Evolutionary conservation across 371 early-diverging fungal genomes (phyloP), one percentile per base, ranked within the genome.

Genomic region (Mortierella sp.): DNA sequence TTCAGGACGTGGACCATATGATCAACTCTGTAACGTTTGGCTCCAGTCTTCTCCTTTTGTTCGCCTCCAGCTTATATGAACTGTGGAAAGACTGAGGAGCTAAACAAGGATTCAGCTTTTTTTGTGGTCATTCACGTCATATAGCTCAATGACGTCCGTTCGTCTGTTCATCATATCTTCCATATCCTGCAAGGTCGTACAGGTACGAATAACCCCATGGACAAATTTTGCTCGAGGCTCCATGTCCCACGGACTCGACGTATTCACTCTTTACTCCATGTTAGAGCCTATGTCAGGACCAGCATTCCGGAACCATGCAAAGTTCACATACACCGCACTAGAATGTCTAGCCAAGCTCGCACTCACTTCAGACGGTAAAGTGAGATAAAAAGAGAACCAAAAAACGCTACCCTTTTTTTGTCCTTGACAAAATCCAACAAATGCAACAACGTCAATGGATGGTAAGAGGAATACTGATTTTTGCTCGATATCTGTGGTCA

Each of bases 171-270:
- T 31, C 65, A 69, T 45, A 41, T 64, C 48, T 76, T 69, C 57
- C 76, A 69, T n/a, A 46, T 76, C 27, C 54, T 76, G n/a, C 76
- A 76, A 61, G 70, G 76, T 56, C 65, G 76, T 8, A 54, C 69
- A 51, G 58, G 76, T 74, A 64, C 23, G 27, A 7, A 26, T 3
- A 18, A 42, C 14, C n/a, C n/a, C n/a, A n/a, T n/a, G n/a, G n/a
- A n/a, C n/a, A n/a, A n/a, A n/a, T n/a, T n/a, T n/a, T n/a, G n/a
- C n/a, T n/a, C n/a, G n/a, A n/a, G n/a, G n/a, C n/a, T n/a, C 0
- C 5, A 14, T 16, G 14, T 21, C 30, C 18, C 24, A n/a, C n/a
- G n/a, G n/a, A n/a, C n/a, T n/a, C n/a, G n/a, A n/a, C n/a, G n/a
- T n/a, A n/a, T n/a, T n/a, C n/a, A n/a, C n/a, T n/a, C n/a, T n/a